Percentiles rank a stretch among this genome's conserved stretches.
Evolutionary conservation across 129 eudicot genomes (phyloP).

Genomic region (Heracleum sosnowskyi): DNA sequence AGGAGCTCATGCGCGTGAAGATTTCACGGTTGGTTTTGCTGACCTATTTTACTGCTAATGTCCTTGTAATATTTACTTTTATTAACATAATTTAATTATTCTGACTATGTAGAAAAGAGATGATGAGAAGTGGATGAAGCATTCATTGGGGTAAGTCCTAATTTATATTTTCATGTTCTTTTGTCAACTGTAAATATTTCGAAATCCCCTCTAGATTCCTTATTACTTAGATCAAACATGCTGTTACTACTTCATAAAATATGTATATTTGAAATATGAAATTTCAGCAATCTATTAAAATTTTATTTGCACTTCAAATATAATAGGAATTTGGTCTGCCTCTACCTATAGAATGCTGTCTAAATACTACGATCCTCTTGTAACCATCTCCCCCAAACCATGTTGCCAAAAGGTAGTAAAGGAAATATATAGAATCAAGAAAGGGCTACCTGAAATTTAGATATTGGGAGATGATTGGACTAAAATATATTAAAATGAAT

Average conservation of each 20-base stretch:
- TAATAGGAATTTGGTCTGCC: neutral
- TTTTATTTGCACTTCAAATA: neutral
- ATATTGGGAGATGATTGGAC: neutral
- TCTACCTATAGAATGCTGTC: too few relatives aligned
- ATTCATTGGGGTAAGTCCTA: constrained; percentile 69
- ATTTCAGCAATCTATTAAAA: neutral
- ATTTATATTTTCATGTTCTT: neutral
- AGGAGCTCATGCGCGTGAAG: constrained; percentile 99
- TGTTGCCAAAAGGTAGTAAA: neutral
- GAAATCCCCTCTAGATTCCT: neutral
- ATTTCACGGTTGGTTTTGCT: constrained; percentile 59
- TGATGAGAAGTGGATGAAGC: constrained; percentile 95
- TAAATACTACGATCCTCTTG: neutral
- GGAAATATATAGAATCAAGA: neutral
- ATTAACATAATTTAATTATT: neutral
- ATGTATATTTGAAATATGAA: neutral
- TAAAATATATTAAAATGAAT: neutral
- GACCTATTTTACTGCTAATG: neutral
- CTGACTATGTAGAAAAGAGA: constrained; percentile 73
- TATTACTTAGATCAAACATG: neutral
- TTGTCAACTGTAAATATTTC: neutral
- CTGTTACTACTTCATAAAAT: neutral
- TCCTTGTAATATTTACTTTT: neutral
- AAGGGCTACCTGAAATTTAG: neutral
- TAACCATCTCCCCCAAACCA: neutral